phyloP scores from a whole-genome alignment of 495 filamentous ascomycete genomes.

The Penicillium bovifimosum region DNA sequence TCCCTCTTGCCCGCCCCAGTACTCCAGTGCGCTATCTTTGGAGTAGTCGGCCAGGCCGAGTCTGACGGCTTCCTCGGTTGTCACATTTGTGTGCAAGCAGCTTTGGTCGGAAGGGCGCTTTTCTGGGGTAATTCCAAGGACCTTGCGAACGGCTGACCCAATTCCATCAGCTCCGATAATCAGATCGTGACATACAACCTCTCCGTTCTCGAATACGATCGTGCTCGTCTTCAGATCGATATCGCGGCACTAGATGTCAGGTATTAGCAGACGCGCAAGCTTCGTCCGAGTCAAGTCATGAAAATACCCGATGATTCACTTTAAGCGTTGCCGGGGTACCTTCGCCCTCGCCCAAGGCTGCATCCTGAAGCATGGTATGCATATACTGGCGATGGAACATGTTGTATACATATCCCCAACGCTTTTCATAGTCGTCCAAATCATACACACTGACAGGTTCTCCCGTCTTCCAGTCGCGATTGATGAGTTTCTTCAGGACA shows the following conservation, averaged over 20 bases:
- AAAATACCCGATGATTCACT: constrained; percentile 39
- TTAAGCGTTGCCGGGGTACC: constrained; percentile 36
- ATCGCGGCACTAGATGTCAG: constrained; percentile 24
- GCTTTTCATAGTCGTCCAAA: constrained; percentile 39
- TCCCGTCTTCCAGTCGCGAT: constrained; percentile 45
- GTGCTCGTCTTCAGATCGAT: constrained; percentile 33
- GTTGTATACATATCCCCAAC: constrained; percentile 46
- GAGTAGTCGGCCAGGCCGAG: constrained; percentile 43
- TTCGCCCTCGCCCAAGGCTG: constrained; percentile 39
- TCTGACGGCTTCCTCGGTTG: constrained; percentile 36
- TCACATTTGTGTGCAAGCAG: constrained; percentile 44
- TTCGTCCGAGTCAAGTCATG: too few relatives aligned
- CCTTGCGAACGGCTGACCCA: constrained; percentile 36
- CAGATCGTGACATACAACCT: constrained; percentile 30
- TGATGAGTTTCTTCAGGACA: constrained; percentile 43
- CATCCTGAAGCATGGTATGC: constrained; percentile 49
- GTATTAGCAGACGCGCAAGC: background rate
- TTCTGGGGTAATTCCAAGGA: constrained; percentile 40
- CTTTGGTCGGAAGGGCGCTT: constrained; percentile 40
- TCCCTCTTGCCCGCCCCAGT: constrained; percentile 46
- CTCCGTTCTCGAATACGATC: constrained; percentile 36
- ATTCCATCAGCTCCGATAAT: constrained; percentile 44
- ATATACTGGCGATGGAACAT: constrained; percentile 54
- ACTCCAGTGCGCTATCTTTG: constrained; percentile 39
- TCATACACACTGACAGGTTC: constrained; percentile 42